These are phyloP conservation scores for Saturnispora zaruensis DNA, from an alignment of 805 yeast species.

Conservation along the genomic window DNA sequence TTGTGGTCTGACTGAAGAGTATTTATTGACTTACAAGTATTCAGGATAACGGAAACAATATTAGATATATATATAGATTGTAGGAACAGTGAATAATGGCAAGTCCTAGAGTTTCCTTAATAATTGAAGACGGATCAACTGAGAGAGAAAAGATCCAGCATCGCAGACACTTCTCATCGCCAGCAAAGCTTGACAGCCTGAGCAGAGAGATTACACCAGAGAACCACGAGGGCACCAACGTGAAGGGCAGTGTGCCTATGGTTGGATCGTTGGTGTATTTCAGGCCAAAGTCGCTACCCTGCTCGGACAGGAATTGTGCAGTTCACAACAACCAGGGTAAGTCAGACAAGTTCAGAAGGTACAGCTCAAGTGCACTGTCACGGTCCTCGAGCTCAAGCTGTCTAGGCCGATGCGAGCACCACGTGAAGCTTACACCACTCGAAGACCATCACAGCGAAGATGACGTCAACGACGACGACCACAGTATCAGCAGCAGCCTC, in stretches of 20 bases:
- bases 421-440: not conserved
- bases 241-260: constrained; percentile 22
- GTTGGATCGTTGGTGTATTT: constrained; percentile 25
- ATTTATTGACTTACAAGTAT: no score
- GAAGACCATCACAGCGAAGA: not conserved
- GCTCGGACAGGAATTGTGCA: constrained; percentile 3
- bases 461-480: not conserved
- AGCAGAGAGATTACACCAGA: not conserved
- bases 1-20: no score
- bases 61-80: not conserved
- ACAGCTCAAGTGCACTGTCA: not conserved
- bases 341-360: not conserved
- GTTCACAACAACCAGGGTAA: not conserved
- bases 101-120: constrained; percentile 2
- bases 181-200: not conserved
- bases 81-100: not conserved
- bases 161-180: not conserved
- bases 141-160: not conserved
- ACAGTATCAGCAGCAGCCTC: not conserved
- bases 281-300: constrained; percentile 11
- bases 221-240: not conserved
- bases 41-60: no score
- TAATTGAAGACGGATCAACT: constrained; percentile 1
- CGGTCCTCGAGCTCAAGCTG: not conserved
- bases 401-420: not conserved